Percentiles rank a stretch among this genome's conserved stretches.
These are phyloP conservation scores for Pseudoscleropodium purum DNA, from an alignment of 225 moss, liverwort and hornwort species.

Conservation along the genomic window DNA sequence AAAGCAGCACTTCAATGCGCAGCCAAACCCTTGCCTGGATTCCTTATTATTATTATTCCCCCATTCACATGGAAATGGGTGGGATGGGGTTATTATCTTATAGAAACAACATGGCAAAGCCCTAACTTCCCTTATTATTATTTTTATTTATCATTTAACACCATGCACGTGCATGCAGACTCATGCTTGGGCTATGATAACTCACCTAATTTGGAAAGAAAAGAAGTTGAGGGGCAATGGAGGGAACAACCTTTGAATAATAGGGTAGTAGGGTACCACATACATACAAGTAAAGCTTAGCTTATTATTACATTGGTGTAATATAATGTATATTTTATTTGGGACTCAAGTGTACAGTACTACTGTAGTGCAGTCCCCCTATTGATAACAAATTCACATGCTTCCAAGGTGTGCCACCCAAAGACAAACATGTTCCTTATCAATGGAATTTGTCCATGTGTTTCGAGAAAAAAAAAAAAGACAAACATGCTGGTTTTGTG, in stretches of 20 bases:
- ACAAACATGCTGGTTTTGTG: neutral
- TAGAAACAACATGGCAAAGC: neutral
- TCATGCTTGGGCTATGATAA: neutral
- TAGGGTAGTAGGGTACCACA: neutral
- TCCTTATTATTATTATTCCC: neutral
- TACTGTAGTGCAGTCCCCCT: neutral
- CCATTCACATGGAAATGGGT: neutral
- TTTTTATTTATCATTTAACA: neutral
- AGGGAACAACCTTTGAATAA: neutral
- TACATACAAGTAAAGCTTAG: neutral
- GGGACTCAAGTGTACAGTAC: neutral
- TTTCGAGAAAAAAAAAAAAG: no score
- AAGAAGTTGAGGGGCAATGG: neutral
- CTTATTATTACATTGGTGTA: neutral
- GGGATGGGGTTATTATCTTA: no score
- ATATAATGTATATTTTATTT: neutral
- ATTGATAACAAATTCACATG: neutral
- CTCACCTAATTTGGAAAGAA: neutral
- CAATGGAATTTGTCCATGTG: no score
- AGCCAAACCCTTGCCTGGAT: neutral
- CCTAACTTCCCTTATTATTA: no score
- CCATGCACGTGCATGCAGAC: neutral
- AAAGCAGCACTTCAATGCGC: neutral
- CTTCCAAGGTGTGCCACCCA: neutral
- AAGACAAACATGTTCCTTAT: neutral